Conservation (phyloP, 768 basidiomycete species). For the Hydnomerulius pinastri region DNA sequence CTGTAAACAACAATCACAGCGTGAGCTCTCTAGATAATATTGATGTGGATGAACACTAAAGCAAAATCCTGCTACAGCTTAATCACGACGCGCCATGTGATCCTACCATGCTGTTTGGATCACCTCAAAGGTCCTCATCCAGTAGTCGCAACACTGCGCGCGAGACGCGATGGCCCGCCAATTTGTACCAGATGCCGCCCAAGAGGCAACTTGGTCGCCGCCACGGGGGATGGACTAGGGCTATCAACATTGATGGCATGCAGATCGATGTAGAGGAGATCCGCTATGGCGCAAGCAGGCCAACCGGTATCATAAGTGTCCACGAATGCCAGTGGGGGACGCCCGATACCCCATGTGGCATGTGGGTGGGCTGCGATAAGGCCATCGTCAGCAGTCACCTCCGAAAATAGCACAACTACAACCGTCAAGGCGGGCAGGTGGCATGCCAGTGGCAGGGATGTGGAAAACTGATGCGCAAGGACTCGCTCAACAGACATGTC, state of each 20-base stretch:
- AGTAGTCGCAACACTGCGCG: too few relatives aligned
- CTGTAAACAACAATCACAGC: too few relatives aligned
- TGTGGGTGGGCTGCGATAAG: conserved; percentile 12
- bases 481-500: conserved; percentile 12
- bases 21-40: too few relatives aligned
- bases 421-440: background rate
- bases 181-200: too few relatives aligned
- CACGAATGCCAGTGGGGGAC: conserved; percentile 10
- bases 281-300: background rate
- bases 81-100: too few relatives aligned
- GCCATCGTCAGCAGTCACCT: conserved; percentile 3
- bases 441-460: background rate
- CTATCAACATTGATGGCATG: background rate
- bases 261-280: conserved; percentile 10
- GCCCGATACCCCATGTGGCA: conserved; percentile 2
- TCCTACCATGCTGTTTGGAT: too few relatives aligned
- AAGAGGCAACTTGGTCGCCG: too few relatives aligned
- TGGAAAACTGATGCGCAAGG: background rate
- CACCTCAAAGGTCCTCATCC: too few relatives aligned
- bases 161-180: too few relatives aligned
- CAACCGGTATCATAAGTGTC: background rate
- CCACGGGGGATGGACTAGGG: background rate
- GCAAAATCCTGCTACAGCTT: too few relatives aligned
- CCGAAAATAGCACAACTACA: conserved; percentile 8
- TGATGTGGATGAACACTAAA: too few relatives aligned